Conservation (phyloP, 2,329 filamentous ascomycete species). For the Verticillium alfalfae region DNA sequence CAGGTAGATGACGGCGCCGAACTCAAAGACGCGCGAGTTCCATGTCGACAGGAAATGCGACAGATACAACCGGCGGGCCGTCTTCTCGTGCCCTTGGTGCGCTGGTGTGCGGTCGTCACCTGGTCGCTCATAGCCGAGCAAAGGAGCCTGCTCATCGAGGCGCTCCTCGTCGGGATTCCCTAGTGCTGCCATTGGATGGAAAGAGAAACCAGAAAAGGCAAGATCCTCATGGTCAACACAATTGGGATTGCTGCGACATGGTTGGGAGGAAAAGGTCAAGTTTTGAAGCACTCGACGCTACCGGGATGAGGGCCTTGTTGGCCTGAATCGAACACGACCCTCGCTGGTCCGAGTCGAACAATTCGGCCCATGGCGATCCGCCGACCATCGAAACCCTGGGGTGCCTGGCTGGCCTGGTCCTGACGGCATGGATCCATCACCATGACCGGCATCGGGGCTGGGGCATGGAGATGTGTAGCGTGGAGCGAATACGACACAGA, state of each 20-base stretch:
- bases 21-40: slow-evolving; percentile 44
- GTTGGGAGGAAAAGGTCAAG: background rate
- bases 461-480: background rate
- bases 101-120: background rate
- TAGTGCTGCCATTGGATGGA: background rate
- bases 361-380: background rate
- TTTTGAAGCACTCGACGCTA: background rate
- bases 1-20: slow-evolving; percentile 38
- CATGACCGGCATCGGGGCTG: background rate
- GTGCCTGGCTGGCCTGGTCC: background rate
- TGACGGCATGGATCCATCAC: background rate
- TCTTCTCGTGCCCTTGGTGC: background rate
- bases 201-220: background rate
- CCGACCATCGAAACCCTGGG: background rate
- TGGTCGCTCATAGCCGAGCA: background rate
- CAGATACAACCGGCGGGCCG: slow-evolving; percentile 25
- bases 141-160: background rate
- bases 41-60: slow-evolving; percentile 42
- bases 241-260: background rate
- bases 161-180: background rate
- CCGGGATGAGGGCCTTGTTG: background rate
- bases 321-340: too few relatives aligned
- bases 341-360: background rate
- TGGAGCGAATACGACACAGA: background rate
- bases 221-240: background rate